Conservation (phyloP, 495 filamentous ascomycete genomes). For the Penicillium ucsense region DNA sequence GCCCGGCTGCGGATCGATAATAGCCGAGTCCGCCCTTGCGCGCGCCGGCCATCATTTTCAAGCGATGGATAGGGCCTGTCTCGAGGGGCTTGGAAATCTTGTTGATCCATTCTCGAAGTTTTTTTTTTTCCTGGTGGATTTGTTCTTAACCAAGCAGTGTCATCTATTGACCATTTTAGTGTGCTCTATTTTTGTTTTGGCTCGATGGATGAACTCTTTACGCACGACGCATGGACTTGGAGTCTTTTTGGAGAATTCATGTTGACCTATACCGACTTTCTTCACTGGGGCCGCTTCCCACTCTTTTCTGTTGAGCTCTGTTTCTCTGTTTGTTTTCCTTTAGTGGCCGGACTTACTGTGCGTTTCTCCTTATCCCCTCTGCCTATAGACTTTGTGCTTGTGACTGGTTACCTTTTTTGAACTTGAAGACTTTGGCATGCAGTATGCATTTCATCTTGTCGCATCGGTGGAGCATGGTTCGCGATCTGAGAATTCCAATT, state of each 20-base stretch:
- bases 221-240: too few species aligned
- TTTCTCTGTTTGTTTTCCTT: not conserved
- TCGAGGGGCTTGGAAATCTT: not conserved
- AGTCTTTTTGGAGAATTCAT: too few species aligned
- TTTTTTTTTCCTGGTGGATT: not conserved
- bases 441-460: not conserved
- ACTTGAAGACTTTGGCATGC: not conserved
- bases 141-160: too few species aligned
- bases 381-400: not conserved
- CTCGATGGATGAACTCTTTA: too few species aligned
- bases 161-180: too few species aligned
- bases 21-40: not conserved
- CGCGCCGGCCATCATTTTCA: not conserved
- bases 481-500: too few species aligned
- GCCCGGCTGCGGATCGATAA: slow-evolving; percentile 4
- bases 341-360: not conserved
- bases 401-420: slow-evolving; percentile 2
- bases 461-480: not conserved
- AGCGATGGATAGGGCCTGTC: too few species aligned
- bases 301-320: not conserved
- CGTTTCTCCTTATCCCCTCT: not conserved
- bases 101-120: not conserved
- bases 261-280: too few species aligned
- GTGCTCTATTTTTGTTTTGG: too few species aligned
- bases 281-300: not conserved